Evolutionary conservation across 495 filamentous ascomycete genomes (phyloP), one percentile per base, ranked within the genome.

Genomic region (Talaromyces nanjingensis): DNA sequence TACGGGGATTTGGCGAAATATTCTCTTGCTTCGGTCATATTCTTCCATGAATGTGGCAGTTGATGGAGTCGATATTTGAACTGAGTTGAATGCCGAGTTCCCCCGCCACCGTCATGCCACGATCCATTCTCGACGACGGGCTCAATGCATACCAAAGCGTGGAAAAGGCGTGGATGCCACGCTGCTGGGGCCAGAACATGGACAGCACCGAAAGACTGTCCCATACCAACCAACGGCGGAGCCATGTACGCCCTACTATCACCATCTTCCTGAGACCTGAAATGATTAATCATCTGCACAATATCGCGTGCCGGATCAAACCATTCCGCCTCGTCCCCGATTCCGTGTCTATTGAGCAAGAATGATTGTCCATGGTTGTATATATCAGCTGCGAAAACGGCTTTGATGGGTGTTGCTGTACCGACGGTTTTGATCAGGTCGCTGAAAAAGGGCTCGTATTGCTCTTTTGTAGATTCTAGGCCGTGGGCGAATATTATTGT

Each of bases 401-500:
- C 68, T 24, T 74, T 68, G 58, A 82, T 79, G 53, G 20, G 6
- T 6, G 60, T 63, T 47, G 61, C 54, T 8, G 58, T 61, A 22
- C 67, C 67, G 6, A 74, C 31, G 3, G 68, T 63, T 4, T 63
- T 33, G 18, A 75, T 61, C 9, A 80, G 68, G 18, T 80, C 77
- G 55, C 79, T 76, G 72, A 77, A 79, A 27, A 81, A 63, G 9
- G 79, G 79, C 63, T 81, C 79, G 62, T 81, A 80, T 18, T 75
- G 62, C 63, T 81, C 78, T 71, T 81, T 82, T 16, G 74, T 71
- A 22, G 77, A 80, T 39, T 69, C 79, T 66, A 79, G 75, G 31
- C 76, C 79, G 68, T 82, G 79, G 4, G 74, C 74, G 16, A 73
- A 76, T 59, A 82, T 74, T 58, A 81, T 69, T n/a, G 79, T 81